A percentile compares a stretch with the other conserved stretches of the same genome.
Conservation (phyloP, 306 rosid genomes). For the Cicer pinnatifidum region DNA sequence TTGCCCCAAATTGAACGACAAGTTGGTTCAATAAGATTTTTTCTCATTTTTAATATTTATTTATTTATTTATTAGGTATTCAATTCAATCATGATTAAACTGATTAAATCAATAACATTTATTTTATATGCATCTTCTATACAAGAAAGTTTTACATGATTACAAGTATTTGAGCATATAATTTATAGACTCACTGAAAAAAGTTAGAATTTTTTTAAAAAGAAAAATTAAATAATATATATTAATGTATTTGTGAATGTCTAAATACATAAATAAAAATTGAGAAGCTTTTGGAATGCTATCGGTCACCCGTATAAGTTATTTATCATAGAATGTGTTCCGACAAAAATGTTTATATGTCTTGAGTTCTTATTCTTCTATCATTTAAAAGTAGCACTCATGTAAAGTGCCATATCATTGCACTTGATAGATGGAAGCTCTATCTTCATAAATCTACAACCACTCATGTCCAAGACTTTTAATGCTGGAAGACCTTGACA, state of each 20-base stretch:
- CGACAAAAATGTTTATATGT: slow-evolving; percentile 31
- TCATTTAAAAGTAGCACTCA: slow-evolving; percentile 48
- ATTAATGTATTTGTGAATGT: too few relatives aligned
- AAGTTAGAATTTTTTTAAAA: too few relatives aligned
- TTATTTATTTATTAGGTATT: too few relatives aligned
- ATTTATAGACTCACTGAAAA: too few relatives aligned
- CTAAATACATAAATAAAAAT: slow-evolving; percentile 32
- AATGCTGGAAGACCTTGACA: too few relatives aligned
- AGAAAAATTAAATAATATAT: too few relatives aligned
- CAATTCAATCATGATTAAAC: too few relatives aligned
- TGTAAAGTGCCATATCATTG: slow-evolving; percentile 39
- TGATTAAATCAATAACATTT: background rate
- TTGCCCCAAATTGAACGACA: too few relatives aligned
- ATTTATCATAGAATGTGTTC: slow-evolving; percentile 46
- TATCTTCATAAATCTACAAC: slow-evolving; percentile 32
- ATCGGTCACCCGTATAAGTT: slow-evolving; percentile 43
- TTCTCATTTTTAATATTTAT: too few relatives aligned
- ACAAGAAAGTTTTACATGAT: too few relatives aligned
- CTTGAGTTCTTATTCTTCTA: slow-evolving; percentile 55
- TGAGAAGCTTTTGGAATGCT: slow-evolving; percentile 41
- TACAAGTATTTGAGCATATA: too few relatives aligned
- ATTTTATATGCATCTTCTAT: slow-evolving; percentile 48
- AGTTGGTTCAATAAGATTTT: too few relatives aligned
- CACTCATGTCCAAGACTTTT: background rate
- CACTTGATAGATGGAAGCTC: slow-evolving; percentile 37